phyloP scores from a whole-genome alignment of 139 green algal genomes.

The Gonium pectorale region DNA sequence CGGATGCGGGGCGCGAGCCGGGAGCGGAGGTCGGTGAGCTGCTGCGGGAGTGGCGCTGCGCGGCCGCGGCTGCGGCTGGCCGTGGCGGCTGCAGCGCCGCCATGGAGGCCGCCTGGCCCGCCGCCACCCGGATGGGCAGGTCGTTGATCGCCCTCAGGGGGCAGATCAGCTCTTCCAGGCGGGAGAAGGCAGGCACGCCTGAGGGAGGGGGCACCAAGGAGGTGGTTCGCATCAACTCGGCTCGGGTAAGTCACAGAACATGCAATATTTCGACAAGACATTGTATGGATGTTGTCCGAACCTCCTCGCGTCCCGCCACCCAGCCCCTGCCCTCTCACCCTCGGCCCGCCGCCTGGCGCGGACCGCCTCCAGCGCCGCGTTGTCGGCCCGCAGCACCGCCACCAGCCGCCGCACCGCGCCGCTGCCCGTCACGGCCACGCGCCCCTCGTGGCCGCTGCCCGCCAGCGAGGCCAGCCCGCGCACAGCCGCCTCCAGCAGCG shows the following conservation, averaged over 20 bases:
- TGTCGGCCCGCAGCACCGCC: slow-evolving; percentile 52
- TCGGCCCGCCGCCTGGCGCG: not conserved
- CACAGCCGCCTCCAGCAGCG: slow-evolving; percentile 49
- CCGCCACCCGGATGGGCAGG: slow-evolving; percentile 33
- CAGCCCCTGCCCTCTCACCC: slow-evolving; percentile 29
- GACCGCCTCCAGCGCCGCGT: slow-evolving; percentile 50
- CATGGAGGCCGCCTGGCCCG: slow-evolving; percentile 6
- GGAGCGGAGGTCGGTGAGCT: no score
- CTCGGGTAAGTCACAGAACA: no score
- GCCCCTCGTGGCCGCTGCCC: slow-evolving; percentile 35
- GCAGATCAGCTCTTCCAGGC: slow-evolving; percentile 46
- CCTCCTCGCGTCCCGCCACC: no score
- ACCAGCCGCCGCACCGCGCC: slow-evolving; percentile 44
- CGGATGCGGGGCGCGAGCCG: not conserved
- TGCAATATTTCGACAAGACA: no score
- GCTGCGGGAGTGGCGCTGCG: not conserved
- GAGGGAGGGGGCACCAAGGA: not conserved
- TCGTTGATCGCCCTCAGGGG: slow-evolving; percentile 54
- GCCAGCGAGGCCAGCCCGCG: slow-evolving; percentile 47
- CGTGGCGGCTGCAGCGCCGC: slow-evolving; percentile 16
- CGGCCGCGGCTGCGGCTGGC: not conserved
- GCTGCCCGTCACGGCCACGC: slow-evolving; percentile 22
- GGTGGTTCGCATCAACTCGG: no score
- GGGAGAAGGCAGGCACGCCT: slow-evolving; percentile 19
- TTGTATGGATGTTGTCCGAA: no score